phyloP scores from a whole-genome alignment of 768 basidiomycete genomes.

The Tulasnella sp. region DNA sequence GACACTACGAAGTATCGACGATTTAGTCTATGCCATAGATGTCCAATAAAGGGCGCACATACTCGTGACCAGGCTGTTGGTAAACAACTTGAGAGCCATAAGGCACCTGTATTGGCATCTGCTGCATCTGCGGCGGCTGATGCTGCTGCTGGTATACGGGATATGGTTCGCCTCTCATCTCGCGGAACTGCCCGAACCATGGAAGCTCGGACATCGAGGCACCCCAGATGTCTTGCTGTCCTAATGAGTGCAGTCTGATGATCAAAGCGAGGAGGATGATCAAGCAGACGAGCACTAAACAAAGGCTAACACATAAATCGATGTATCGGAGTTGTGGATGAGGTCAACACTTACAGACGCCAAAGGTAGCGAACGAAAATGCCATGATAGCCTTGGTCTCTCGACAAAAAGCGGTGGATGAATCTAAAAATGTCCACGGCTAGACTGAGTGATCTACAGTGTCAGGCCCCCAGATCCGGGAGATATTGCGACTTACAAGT shows the following conservation, averaged over 20 bases:
- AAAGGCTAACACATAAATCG: background rate
- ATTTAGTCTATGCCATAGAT: background rate
- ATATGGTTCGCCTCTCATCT: background rate
- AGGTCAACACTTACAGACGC: slow-evolving; percentile 5
- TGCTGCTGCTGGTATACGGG: too few relatives aligned
- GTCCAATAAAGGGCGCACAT: background rate
- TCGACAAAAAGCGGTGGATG: slow-evolving; percentile 11
- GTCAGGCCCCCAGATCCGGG: background rate
- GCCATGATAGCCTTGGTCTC: slow-evolving; percentile 16
- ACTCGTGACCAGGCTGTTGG: slow-evolving; percentile 15
- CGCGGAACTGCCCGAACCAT: slow-evolving; percentile 16
- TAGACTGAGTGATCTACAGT: background rate
- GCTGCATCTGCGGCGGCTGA: slow-evolving; percentile 1
- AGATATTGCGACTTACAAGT: background rate
- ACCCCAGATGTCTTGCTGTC: slow-evolving; percentile 8
- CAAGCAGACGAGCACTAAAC: slow-evolving; percentile 10
- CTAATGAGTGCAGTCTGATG: slow-evolving; percentile 10
- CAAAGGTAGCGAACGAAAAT: slow-evolving; percentile 18
- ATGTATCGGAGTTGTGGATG: background rate
- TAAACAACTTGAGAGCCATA: slow-evolving; percentile 9
- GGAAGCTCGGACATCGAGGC: slow-evolving; percentile 14
- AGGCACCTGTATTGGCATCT: background rate
- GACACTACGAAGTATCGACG: background rate
- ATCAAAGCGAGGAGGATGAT: slow-evolving; percentile 11
- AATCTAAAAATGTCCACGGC: slow-evolving; percentile 1